Percentiles rank a stretch among this genome's conserved stretches.
Evolutionary conservation across 495 filamentous ascomycete genomes (phyloP).

Genomic region (Aspergillus egyptiacus): DNA sequence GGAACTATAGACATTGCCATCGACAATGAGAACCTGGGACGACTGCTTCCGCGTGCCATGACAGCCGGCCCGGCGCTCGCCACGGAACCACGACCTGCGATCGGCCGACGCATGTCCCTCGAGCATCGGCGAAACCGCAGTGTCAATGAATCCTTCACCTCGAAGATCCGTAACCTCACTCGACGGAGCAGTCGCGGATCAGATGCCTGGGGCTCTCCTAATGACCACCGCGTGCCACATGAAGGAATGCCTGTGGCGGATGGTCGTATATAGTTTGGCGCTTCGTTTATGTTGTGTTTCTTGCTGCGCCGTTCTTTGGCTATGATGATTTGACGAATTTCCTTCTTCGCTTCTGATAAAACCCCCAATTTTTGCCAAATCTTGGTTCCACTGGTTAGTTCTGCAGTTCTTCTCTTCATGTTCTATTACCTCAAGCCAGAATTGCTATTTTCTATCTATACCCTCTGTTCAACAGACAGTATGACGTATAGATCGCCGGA

Average conservation of each 20-base stretch:
- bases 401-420: not conserved
- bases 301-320: not conserved
- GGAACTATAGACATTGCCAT: conserved; percentile 72
- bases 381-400: not conserved
- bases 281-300: not conserved
- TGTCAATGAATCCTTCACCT: conserved; percentile 58
- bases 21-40: conserved; percentile 45
- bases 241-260: conserved; percentile 30
- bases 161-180: conserved; percentile 59
- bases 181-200: conserved; percentile 62
- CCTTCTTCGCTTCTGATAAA: not conserved
- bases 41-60: conserved; percentile 36
- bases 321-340: conserved; percentile 1
- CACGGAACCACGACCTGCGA: conserved; percentile 18
- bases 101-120: conserved; percentile 38
- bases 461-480: conserved; percentile 9
- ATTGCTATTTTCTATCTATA: conserved; percentile 10
- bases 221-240: conserved; percentile 26
- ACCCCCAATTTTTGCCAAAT: not conserved
- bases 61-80: conserved; percentile 32
- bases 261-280: conserved; percentile 18
- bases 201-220: conserved; percentile 24
- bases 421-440: not conserved
- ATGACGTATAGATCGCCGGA: not conserved
- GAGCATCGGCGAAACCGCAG: conserved; percentile 63